phyloP scores from a whole-genome alignment of 2,329 filamentous ascomycete genomes.

The Phyllosticta citribraziliensis region DNA sequence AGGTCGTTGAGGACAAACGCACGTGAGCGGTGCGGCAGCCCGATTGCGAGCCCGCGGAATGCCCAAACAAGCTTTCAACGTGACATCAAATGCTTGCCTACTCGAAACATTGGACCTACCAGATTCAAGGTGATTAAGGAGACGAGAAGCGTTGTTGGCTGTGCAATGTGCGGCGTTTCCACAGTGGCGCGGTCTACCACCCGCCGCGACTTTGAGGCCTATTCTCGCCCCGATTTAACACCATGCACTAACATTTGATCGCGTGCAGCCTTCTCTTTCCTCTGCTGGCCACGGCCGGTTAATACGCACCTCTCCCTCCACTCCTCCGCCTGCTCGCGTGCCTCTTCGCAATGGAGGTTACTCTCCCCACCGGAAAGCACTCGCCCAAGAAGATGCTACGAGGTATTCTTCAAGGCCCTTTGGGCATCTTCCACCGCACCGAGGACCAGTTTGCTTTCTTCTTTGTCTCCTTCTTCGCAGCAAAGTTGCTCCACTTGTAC shows the following conservation, averaged over 20 bases:
- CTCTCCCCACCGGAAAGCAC: neutral
- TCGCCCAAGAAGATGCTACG: neutral
- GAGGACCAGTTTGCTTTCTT: conserved; percentile 20
- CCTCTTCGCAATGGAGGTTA: neutral
- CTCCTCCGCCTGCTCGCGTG: neutral
- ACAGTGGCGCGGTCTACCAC: neutral
- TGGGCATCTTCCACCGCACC: conserved; percentile 4
- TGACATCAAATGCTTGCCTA: neutral
- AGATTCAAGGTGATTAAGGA: neutral
- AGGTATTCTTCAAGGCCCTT: neutral
- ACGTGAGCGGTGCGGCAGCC: neutral
- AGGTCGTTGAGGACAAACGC: neutral
- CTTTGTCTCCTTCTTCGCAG: conserved; percentile 24
- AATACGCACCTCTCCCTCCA: neutral
- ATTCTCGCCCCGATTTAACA: neutral
- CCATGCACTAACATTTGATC: neutral
- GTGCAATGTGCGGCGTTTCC: neutral
- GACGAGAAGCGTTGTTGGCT: neutral
- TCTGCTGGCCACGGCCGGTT: neutral
- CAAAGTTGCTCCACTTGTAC: conserved; percentile 25
- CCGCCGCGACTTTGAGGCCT: neutral
- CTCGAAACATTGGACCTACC: neutral
- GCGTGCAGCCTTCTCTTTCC: neutral
- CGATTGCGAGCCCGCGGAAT: neutral
- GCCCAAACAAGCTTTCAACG: neutral